Evolutionary conservation across 2,329 filamentous ascomycete genomes (phyloP), one percentile per base, ranked within the genome.

Genomic region (Exophiala aquamarina): DNA sequence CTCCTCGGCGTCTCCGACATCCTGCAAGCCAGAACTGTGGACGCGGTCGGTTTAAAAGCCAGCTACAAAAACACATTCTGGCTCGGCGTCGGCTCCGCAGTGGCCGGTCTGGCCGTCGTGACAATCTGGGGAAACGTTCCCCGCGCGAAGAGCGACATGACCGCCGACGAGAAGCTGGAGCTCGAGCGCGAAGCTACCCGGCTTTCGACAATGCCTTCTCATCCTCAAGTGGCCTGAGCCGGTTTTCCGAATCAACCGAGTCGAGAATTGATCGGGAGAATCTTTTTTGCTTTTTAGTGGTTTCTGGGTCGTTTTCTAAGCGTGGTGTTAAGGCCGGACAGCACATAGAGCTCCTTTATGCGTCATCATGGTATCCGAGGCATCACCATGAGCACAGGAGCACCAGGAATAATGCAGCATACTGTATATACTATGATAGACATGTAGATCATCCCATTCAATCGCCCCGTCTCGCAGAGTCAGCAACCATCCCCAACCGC

Each of bases 1-100:
- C 82, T 83, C 68, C 72, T 90, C 4, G 86, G 84, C 0, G 77
- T 90, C 43, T 82, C 79, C 1, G 87, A 91, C 62, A 75, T 90
- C 9, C 66, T 70, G 15, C 70, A 70, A 15, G 75, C 78, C 0
- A 72, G 75, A 32, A 76, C 76, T 15, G 67, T 66, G 3, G 49
- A 67, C 28, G 55, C 29, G 53, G 62, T 41, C 23, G 75, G 76
- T 0, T 44, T 68, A 32, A 67, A 68, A 36, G 56, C 70, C 47
- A 84, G 82, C 49, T 87, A 86, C 61, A 77, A 81, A 61, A 54
- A 59, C 47, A 54, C 52, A 2, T 60, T 60, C 41, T 86, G 83
- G 83, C 80, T 83, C 18, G 78, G 81, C 42, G 71, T 82, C 17
- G 83, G 72, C 1, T 70, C 78, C 40, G 77, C 81, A 0, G 71